These are phyloP conservation scores for Harringtonia aguacate DNA, from an alignment of 2,329 filamentous ascomycete species.

Conservation along the genomic window DNA sequence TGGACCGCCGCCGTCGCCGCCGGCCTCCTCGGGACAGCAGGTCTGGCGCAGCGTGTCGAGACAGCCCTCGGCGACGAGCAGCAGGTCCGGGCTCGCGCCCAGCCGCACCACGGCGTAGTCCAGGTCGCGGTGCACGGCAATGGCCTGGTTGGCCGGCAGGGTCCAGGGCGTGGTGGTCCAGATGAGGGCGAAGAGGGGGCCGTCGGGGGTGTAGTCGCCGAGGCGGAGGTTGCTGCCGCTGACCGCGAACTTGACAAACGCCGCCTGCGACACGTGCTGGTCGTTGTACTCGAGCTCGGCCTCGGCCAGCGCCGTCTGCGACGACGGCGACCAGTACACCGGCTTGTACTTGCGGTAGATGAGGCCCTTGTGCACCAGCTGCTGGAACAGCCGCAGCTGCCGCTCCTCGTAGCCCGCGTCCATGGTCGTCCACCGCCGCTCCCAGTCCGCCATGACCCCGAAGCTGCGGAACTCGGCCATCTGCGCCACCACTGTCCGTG, in stretches of 20 bases:
- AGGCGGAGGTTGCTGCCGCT: constrained; percentile 21
- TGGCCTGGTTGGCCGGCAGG: constrained; percentile 80
- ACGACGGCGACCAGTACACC: constrained; percentile 79
- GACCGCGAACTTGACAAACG: constrained; percentile 74
- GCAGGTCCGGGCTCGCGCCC: constrained; percentile 40
- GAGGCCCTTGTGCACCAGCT: constrained; percentile 61
- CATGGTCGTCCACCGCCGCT: constrained; percentile 68
- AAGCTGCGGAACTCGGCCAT: constrained; percentile 63
- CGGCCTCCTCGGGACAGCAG: constrained; percentile 33
- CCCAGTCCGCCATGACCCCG: constrained; percentile 75
- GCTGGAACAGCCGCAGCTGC: constrained; percentile 65
- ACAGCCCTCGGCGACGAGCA: constrained; percentile 64
- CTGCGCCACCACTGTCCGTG: constrained; percentile 58
- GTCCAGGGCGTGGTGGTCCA: constrained; percentile 99
- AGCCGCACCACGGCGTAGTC: constrained; percentile 59
- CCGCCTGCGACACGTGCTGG: constrained; percentile 57
- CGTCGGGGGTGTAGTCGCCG: not conserved
- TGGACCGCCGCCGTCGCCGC: too few species aligned
- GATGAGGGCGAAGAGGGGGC: constrained; percentile 63
- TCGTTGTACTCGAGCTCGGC: constrained; percentile 79
- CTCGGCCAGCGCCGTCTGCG: constrained; percentile 68
- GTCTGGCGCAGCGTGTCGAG: constrained; percentile 44
- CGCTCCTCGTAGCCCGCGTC: constrained; percentile 62
- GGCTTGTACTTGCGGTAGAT: constrained; percentile 73
- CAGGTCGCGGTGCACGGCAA: constrained; percentile 68